Percentiles rank a stretch among this genome's conserved stretches.
phyloP scores from a whole-genome alignment of 2,329 filamentous ascomycete genomes.

The Aspergillus persii region DNA sequence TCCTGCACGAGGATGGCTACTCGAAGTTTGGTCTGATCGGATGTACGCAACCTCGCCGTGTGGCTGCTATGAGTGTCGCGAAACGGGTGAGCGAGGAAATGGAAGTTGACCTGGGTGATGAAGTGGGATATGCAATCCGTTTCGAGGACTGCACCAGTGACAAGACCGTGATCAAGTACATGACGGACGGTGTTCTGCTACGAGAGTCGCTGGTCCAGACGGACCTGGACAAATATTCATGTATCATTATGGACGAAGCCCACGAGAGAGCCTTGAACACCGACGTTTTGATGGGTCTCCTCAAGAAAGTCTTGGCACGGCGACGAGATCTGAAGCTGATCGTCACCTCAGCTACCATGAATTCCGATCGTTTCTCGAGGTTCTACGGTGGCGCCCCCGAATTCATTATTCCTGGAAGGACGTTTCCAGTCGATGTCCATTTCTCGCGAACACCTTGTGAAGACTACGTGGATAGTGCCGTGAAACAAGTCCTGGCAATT shows the following conservation, averaged over 20 bases:
- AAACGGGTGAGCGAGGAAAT: slow-evolving; percentile 98
- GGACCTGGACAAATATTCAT: slow-evolving; percentile 93
- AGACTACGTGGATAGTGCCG: slow-evolving; percentile 95
- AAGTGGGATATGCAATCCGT: slow-evolving; percentile 94
- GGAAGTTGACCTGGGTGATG: slow-evolving; percentile 83
- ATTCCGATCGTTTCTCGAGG: slow-evolving; percentile 89
- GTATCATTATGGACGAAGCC: slow-evolving; percentile 99
- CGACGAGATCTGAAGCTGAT: slow-evolving; percentile 92
- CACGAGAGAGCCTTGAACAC: slow-evolving; percentile 96
- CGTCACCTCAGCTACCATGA: slow-evolving; percentile 98
- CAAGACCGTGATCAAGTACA: slow-evolving; percentile 95
- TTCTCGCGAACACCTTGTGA: slow-evolving; percentile 93
- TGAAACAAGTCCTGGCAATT: slow-evolving; percentile 92
- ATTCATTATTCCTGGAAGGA: slow-evolving; percentile 92
- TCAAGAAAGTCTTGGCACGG: slow-evolving; percentile 92
- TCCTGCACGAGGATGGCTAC: slow-evolving; percentile 93
- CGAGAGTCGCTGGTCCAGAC: slow-evolving; percentile 90
- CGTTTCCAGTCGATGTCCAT: slow-evolving; percentile 95
- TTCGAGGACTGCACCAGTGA: slow-evolving; percentile 98
- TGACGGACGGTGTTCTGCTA: slow-evolving; percentile 95
- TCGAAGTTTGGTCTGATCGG: slow-evolving; percentile 85
- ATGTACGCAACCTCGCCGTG: slow-evolving; percentile 92
- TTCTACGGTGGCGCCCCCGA: slow-evolving; percentile 97
- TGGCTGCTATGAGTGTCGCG: slow-evolving; percentile 97
- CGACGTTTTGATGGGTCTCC: slow-evolving; percentile 93